These are phyloP conservation scores for Eutypa lata DNA, from an alignment of 2,329 filamentous ascomycete species.

Conservation along the genomic window DNA sequence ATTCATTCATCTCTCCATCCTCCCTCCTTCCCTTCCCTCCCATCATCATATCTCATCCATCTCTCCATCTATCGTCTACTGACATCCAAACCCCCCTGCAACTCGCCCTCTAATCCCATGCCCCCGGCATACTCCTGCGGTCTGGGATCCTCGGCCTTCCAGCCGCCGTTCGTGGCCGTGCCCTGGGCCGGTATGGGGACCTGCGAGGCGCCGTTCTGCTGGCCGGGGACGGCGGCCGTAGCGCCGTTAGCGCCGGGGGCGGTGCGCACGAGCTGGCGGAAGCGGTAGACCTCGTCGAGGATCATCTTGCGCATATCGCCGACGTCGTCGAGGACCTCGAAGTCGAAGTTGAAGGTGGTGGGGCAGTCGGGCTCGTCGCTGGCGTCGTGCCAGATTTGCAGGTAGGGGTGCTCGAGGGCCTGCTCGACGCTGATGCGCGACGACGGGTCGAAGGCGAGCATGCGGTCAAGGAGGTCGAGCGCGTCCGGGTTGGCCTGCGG, in stretches of 20 bases:
- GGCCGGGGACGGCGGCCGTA: conserved; percentile 28
- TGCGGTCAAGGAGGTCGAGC: conserved; percentile 89
- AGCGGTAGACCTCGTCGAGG: conserved; percentile 85
- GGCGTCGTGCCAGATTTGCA: conserved; percentile 97
- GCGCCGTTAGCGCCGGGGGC: conserved; percentile 36
- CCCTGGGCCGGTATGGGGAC: conserved; percentile 48
- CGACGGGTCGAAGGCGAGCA: conserved; percentile 95
- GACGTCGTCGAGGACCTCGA: conserved; percentile 95
- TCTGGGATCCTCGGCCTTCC: conserved; percentile 58
- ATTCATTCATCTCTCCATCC: no score
- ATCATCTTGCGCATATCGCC: conserved; percentile 97
- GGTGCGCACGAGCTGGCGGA: conserved; percentile 64
- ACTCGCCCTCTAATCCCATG: conserved; percentile 54
- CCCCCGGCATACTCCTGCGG: conserved; percentile 55
- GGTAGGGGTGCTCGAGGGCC: conserved; percentile 92
- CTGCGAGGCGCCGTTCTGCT: conserved; percentile 36
- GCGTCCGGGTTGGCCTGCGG: conserved; percentile 94
- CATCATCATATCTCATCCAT: no score
- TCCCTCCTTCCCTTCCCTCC: no score
- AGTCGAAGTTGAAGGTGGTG: conserved; percentile 95
- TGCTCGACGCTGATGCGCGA: conserved; percentile 91
- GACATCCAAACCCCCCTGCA: conserved; percentile 58
- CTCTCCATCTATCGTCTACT: conserved; percentile 22
- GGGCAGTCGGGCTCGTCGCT: conserved; percentile 94
- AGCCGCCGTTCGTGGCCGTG: conserved; percentile 43